Evolutionary conservation across 202 grass and related monocot genomes (phyloP), one percentile per base, ranked within the genome.

Genomic region (Elaeis oleifera): DNA sequence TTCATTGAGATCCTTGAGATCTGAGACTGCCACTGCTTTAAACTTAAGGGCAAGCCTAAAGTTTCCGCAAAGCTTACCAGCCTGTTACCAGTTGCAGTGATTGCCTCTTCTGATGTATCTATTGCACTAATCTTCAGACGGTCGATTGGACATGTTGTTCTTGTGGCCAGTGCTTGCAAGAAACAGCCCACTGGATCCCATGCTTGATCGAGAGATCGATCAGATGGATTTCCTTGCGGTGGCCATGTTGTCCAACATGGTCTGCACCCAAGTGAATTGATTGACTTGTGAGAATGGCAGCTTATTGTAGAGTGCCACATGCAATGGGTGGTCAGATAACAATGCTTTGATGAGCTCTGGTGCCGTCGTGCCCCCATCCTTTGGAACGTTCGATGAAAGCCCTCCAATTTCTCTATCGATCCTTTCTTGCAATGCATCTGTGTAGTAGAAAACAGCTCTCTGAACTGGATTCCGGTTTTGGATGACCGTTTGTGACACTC

Each of bases 401-500:
- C 36, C 9, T 44, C 28, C 28, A 29, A 9, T 44, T 44, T 44
- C 36, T 11, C 36, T 44, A 44, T 44, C 0, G 9, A 44, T 44
- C 27, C 16, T 60, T 31, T 36, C 58, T 18, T 31, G 16, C 36
- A 36, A 31, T 18, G 58, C 58, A 36, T 36, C 16, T 18, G 27
- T 17, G 5, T 18, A 36, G 17, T 60, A 60, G 58, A 31, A 60
- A 28, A 60, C 58, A 18, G 20, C 58, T 32, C 58, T 60, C n/a
- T 60, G 58, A 60, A 60, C 15, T n/a, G 58, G 27, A 60, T 60
- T 60, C 58, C 58, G 5, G 58, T 60, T 15, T 60, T n/a, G 4
- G 58, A 60, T n/a, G 25, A 60, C 58, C 18, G 15, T 7, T 7
- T 60, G 16, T n/a, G 18, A 19, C 58, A 60, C 28, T 36, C 58